These are phyloP conservation scores for Nothopassalora personata DNA, from an alignment of 2,329 filamentous ascomycete species.

Conservation along the genomic window DNA sequence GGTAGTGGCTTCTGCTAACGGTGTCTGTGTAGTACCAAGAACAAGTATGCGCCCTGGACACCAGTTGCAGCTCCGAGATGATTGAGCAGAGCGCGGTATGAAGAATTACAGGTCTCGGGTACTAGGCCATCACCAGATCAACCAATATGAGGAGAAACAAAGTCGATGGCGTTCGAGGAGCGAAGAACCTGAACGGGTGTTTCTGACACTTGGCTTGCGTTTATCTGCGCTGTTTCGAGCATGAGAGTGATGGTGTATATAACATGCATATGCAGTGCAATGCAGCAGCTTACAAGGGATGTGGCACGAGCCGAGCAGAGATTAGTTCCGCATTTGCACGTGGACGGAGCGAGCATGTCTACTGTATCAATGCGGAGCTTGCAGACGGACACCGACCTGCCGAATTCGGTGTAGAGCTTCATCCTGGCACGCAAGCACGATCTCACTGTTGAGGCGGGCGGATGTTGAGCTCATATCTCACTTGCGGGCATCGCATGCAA, in stretches of 20 bases:
- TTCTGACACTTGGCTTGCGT: background rate
- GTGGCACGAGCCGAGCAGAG: background rate
- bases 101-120: background rate
- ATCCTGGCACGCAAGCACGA: background rate
- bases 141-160: background rate
- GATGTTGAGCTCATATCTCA: background rate
- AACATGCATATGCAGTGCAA: background rate
- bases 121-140: background rate
- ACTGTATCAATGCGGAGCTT: background rate
- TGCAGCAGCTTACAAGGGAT: background rate
- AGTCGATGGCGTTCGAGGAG: background rate
- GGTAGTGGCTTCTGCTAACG: background rate
- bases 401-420: background rate
- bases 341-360: background rate
- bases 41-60: conserved; percentile 46
- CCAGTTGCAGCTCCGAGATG: conserved; percentile 43
- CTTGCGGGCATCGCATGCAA: background rate
- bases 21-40: conserved; percentile 38
- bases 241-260: background rate
- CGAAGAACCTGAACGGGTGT: background rate
- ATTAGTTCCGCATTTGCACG: background rate
- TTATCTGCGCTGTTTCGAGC: background rate
- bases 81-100: background rate
- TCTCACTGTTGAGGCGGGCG: background rate
- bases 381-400: background rate